These are phyloP conservation scores for Phialophora chinensis DNA, from an alignment of 2,329 filamentous ascomycete genomes.

Conservation along the genomic window DNA sequence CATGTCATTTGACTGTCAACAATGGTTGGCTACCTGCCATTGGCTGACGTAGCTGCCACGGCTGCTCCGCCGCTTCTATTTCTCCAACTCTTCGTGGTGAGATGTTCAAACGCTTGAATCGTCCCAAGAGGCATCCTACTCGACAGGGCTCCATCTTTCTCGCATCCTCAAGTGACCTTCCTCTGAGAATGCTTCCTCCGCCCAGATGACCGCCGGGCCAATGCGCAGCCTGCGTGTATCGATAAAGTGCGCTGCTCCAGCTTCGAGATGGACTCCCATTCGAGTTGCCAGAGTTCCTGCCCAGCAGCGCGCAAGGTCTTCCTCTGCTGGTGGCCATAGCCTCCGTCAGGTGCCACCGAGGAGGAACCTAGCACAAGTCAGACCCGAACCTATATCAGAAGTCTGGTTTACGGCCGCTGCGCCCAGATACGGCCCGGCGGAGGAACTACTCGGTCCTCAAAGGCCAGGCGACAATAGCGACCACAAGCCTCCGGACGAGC, in stretches of 20 bases:
- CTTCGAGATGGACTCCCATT: conserved; percentile 18
- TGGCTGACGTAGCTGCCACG: conserved; percentile 13
- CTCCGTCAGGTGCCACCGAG: conserved; percentile 35
- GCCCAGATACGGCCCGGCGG: conserved; percentile 38
- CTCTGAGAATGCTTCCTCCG: conserved; percentile 32
- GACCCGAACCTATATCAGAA: conserved; percentile 46
- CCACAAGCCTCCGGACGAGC: conserved; percentile 61
- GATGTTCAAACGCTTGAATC: conserved; percentile 1
- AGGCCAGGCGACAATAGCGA: conserved; percentile 35
- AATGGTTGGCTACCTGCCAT: not conserved
- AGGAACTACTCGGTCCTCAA: conserved; percentile 34
- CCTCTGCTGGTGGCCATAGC: conserved; percentile 18
- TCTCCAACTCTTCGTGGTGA: conserved; percentile 14
- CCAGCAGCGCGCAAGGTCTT: conserved; percentile 25
- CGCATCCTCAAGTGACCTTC: not conserved
- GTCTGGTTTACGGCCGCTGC: conserved; percentile 44
- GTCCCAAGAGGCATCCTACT: not conserved
- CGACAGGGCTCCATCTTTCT: not conserved
- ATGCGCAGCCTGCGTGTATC: conserved; percentile 34
- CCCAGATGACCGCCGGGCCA: conserved; percentile 37
- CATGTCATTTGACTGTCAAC: not conserved
- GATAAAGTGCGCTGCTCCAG: conserved; percentile 15
- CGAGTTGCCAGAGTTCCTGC: conserved; percentile 7
- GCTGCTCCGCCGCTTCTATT: not conserved
- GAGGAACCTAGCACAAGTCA: conserved; percentile 46